Evolutionary conservation across 768 basidiomycete species (phyloP).

Genomic region (Tulasnella sp.): DNA sequence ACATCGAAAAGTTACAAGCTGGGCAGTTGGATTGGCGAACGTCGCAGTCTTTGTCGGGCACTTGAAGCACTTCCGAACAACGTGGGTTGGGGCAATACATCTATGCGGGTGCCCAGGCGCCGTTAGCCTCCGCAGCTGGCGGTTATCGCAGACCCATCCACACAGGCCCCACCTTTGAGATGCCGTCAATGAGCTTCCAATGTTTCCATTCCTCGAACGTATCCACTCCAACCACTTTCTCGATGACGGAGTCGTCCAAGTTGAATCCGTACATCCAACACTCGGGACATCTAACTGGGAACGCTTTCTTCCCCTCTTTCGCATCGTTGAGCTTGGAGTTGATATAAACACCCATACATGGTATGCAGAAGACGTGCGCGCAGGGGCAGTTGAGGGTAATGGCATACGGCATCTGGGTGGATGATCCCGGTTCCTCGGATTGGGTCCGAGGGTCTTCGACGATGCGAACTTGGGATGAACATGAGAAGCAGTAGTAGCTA

Average conservation of each 20-base stretch:
- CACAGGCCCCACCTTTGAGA: background rate
- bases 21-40: slow-evolving; percentile 3
- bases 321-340: slow-evolving; percentile 7
- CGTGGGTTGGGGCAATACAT: slow-evolving; percentile 14
- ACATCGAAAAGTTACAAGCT: background rate
- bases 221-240: background rate
- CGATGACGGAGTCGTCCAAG: slow-evolving; percentile 11
- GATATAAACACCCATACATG: slow-evolving; percentile 7
- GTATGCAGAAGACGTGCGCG: slow-evolving; percentile 1
- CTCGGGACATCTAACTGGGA: slow-evolving; percentile 22
- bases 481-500: background rate
- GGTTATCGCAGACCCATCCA: background rate
- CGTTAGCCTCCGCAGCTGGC: background rate
- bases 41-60: background rate
- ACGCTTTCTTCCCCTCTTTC: background rate
- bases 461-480: background rate
- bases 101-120: background rate
- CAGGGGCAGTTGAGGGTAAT: slow-evolving; percentile 9
- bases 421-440: background rate
- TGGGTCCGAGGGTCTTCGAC: background rate
- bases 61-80: background rate
- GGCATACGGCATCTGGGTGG: slow-evolving; percentile 1
- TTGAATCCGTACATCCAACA: slow-evolving; percentile 8
- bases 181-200: background rate
- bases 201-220: slow-evolving; percentile 9